phyloP scores from a whole-genome alignment of 75 land plant genomes.

The Sequoiadendron giganteum region DNA sequence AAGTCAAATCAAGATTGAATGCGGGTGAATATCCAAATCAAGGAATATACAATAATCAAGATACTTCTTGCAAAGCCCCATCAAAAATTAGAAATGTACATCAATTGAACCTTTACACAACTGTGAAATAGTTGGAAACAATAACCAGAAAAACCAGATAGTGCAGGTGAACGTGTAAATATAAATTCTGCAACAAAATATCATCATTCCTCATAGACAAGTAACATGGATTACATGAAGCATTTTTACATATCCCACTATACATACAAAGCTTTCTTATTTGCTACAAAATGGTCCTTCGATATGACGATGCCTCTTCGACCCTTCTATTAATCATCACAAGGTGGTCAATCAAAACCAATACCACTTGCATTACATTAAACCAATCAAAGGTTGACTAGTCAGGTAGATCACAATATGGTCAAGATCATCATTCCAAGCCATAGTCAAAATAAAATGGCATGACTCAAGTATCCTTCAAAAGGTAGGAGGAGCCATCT shows the following conservation, averaged over 20 bases:
- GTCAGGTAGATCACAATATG: not conserved
- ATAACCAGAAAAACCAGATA: not conserved
- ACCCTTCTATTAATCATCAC: not conserved
- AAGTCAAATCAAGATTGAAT: not conserved
- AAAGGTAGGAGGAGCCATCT: not conserved
- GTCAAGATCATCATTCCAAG: not conserved
- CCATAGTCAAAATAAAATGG: constrained; percentile 3
- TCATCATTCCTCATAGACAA: not conserved
- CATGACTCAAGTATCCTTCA: constrained; percentile 2
- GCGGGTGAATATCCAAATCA: not conserved
- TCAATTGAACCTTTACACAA: not conserved
- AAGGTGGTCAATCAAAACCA: constrained; percentile 8
- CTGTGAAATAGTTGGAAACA: not conserved
- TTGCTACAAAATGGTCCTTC: not conserved
- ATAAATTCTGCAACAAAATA: not conserved
- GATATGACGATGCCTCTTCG: not conserved
- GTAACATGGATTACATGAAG: not conserved
- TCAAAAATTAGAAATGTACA: not conserved
- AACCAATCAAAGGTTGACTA: not conserved
- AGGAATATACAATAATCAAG: not conserved
- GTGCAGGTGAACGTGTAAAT: not conserved
- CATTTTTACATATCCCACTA: not conserved
- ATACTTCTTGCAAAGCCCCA: not conserved
- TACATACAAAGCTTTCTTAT: constrained; percentile 5
- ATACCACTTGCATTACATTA: not conserved